Conservation (phyloP, 768 basidiomycete genomes). For the Hypsizygus marmoreus region DNA sequence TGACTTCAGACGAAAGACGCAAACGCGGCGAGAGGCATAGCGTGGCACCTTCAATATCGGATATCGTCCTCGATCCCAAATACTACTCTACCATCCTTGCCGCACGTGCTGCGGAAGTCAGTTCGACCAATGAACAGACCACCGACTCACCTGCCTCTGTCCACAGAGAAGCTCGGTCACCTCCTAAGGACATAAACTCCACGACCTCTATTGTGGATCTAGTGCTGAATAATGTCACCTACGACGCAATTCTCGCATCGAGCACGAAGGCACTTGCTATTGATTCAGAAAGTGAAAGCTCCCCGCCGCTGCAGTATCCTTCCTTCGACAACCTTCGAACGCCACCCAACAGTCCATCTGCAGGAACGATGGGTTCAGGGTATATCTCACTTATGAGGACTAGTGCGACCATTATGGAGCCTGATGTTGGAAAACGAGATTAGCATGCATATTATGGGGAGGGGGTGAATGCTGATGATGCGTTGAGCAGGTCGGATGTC, state of each 20-base stretch:
- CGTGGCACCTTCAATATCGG: not conserved
- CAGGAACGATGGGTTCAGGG: slow-evolving; percentile 2
- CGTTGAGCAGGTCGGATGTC: too few relatives aligned
- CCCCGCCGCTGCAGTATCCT: not conserved
- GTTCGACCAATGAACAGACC: too few relatives aligned
- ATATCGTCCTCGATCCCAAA: slow-evolving; percentile 14
- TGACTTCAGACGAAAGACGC: too few relatives aligned
- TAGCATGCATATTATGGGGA: too few relatives aligned
- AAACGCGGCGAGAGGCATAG: too few relatives aligned
- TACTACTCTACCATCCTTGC: slow-evolving; percentile 8
- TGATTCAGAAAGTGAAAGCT: not conserved
- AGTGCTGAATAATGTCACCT: slow-evolving; percentile 22
- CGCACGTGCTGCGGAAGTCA: too few relatives aligned
- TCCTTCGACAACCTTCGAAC: slow-evolving; percentile 14
- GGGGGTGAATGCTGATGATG: too few relatives aligned
- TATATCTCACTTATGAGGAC: slow-evolving; percentile 12
- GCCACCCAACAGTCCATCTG: slow-evolving; percentile 20
- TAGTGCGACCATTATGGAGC: slow-evolving; percentile 11
- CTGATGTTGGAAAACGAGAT: too few relatives aligned
- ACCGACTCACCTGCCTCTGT: too few relatives aligned
- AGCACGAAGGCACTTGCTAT: slow-evolving; percentile 16
- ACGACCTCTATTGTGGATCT: slow-evolving; percentile 18
- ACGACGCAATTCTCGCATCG: slow-evolving; percentile 25
- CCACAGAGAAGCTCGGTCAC: not conserved
- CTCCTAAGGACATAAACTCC: slow-evolving; percentile 3